Conservation (phyloP, 2,329 filamentous ascomycete genomes). For the Ceratocystis cacaofunesta region DNA sequence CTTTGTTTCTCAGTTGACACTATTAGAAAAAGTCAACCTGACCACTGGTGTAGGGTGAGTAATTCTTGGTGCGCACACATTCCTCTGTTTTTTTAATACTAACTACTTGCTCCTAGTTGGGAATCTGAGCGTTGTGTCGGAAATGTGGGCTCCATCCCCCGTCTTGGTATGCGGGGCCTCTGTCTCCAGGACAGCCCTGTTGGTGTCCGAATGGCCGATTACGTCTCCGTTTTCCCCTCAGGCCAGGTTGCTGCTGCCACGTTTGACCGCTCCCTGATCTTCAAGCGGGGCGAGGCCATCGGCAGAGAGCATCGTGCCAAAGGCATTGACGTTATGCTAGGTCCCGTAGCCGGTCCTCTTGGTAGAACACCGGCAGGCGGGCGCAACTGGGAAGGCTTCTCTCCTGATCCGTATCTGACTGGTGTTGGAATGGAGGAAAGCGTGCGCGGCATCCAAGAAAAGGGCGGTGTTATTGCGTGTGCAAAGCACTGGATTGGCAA, state of each 20-base stretch:
- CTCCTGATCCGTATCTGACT: constrained; percentile 59
- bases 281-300: constrained; percentile 33
- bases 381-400: constrained; percentile 52
- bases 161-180: constrained; percentile 54
- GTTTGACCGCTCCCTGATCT: constrained; percentile 58
- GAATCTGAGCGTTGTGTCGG: constrained; percentile 59
- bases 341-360: constrained; percentile 33
- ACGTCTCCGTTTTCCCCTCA: constrained; percentile 65
- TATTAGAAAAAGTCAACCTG: constrained; percentile 84
- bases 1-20: constrained; percentile 70
- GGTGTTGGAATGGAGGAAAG: constrained; percentile 58
- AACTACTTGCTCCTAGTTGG: constrained; percentile 23
- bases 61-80: neutral
- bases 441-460: constrained; percentile 68
- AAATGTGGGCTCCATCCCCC: constrained; percentile 54
- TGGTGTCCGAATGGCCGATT: constrained; percentile 64
- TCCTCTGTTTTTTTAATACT: neutral
- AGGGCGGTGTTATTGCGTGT: constrained; percentile 67
- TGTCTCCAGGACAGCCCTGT: constrained; percentile 79
- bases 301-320: constrained; percentile 55
- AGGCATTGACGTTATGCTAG: constrained; percentile 58
- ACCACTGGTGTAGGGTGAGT: constrained; percentile 76
- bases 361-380: constrained; percentile 33
- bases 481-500: constrained; percentile 64
- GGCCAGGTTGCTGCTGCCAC: constrained; percentile 71